Evolutionary conservation across 768 basidiomycete genomes (phyloP), one percentile per base, ranked within the genome.

Genomic region (Leccinum longicurvipes): DNA sequence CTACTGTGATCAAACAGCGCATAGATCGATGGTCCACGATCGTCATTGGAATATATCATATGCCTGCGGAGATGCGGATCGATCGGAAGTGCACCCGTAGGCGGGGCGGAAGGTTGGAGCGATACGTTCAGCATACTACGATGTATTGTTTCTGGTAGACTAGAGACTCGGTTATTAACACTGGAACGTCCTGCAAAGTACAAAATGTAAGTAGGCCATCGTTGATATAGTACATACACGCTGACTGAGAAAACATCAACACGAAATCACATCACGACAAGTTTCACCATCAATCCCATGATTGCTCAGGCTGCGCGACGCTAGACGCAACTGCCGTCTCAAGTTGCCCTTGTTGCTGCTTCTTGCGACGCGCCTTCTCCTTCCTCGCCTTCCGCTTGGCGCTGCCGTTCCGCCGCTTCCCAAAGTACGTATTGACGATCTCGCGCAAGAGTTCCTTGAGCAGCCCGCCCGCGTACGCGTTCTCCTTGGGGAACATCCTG

Each of bases 401-500:
- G 10, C 59, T 61, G 17, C 69, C 63, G 19, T 64, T 66, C 41
- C 54, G 57, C n/a, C 57, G 49, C 4, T 7, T 60, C 42, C 66
- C 63, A 27, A 42, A 44, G 36, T 64, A 65, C 0, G 47, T 44
- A 6, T 58, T 32, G 32, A 66, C 9, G 11, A 68, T 68, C 46
- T 66, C 68, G 19, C 75, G 63, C 47, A 76, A 60, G 21, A 75
- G 39, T 11, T 63, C 61, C 1, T 57, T 64, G 24, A 74, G 58
- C 8, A 74, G 56, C 1, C 74, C 68, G 3, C 73, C 73, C 3
- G 64, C 42, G 25, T 60, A 57, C 2, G 69, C 67, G n/a, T 46
- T 52, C 23, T 68, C 39, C 25, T 60, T 71, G 0, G 70, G 74
- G 42, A 75, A 72, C 19, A 52, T 65, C 21, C 61, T 73, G 1